Base-by-base conservation (phyloP, 163 green algal species). In the Scenedesmus sp. region DNA sequence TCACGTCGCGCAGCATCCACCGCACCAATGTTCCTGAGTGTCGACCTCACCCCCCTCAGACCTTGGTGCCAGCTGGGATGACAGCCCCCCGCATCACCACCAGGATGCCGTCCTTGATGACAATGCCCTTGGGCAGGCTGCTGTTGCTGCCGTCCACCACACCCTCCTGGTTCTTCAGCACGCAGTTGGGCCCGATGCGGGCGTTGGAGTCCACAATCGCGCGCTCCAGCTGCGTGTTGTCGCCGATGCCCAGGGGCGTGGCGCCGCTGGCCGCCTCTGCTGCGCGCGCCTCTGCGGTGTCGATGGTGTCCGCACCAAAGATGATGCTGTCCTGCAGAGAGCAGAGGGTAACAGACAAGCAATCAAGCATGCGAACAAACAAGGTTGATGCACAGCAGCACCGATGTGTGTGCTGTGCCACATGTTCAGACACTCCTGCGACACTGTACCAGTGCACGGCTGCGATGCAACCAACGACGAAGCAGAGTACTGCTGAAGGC, bases 291-390 rank as follows among this genome's bases (percentile, higher is more conserved):
- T 88, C 89, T 35, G 91, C 84, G 7, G 81, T 95, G 94, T 99
- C 98, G 70, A 99, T 99, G 95, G 98, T 99, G 95, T 99, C 98
- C 33, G 97, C 96, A 33, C 98, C 98, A 96, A 99, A 99, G 43
- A 99, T 93, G 89, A 99, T 96, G 35, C 95, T 91, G 93, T 99
- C 95, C 92, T 98, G 93, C 56, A 96, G 89, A 35, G 86, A 9
- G 37, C 26, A 79, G n/a, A 30, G 26, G n/a, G 2, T 56, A 5
- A 20, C 35, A 87, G 2, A 20, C 3, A 18, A 3, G 40, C 51
- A 49, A 26, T n/a, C 43, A 65, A 61, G 42, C 5, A 18, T 61
- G 18, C n/a, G 20, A 59, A 12, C 78, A 84, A 33, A 33, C 9
- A 18, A 61, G 51, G 51, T 1, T 1, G 51, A 1, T 61, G 51